Evolutionary conservation across 1,284 basidiomycete genomes (phyloP).

Genomic region (Filobasidium uniguttulatum): DNA sequence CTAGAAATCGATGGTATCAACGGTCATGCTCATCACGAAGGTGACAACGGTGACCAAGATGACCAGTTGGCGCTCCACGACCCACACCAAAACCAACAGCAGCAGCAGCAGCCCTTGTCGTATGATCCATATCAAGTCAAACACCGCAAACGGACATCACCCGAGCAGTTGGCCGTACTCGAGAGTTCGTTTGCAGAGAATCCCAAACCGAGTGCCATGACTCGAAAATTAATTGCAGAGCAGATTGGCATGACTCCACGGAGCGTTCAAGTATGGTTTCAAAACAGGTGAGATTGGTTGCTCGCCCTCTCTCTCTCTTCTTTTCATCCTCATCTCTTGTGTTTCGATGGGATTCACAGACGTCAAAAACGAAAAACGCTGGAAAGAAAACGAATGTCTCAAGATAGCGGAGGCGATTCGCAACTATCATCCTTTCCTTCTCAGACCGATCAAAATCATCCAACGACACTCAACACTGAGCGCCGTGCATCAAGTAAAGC

Average conservation of each 20-base stretch:
- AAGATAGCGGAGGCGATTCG: not conserved
- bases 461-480: no score
- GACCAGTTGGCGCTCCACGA: not conserved
- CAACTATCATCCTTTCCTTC: no score
- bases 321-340: not conserved
- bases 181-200: constrained; percentile 71
- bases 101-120: no score
- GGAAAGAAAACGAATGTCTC: constrained; percentile 4
- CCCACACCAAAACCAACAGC: no score
- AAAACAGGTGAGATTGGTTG: constrained; percentile 52
- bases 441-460: no score
- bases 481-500: no score
- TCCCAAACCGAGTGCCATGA: constrained; percentile 72
- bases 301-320: not conserved
- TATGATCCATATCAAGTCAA: no score
- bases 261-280: constrained; percentile 91
- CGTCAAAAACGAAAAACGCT: constrained; percentile 14
- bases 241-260: constrained; percentile 81
- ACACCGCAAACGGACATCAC: constrained; percentile 71
- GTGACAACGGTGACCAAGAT: not conserved
- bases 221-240: constrained; percentile 61
- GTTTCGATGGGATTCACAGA: not conserved
- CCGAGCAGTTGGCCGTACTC: constrained; percentile 67
- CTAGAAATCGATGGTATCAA: no score
- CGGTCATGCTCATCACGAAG: no score